Evolutionary conservation across 306 rosid genomes (phyloP).

Genomic region (Quillaja saponaria): DNA sequence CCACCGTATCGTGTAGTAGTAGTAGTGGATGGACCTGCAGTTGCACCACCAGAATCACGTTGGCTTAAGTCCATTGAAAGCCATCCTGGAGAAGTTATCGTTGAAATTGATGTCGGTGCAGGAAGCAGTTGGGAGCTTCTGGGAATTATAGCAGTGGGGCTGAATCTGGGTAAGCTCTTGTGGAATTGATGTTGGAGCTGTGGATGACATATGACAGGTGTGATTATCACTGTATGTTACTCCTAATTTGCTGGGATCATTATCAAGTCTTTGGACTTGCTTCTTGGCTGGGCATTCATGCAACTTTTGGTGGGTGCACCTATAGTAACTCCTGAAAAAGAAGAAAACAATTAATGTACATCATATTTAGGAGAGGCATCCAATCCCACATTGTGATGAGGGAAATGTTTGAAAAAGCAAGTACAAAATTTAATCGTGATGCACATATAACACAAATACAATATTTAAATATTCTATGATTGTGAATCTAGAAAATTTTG

Average conservation of each 20-base stretch:
- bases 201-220: slow-evolving; percentile 69
- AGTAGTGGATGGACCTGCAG: slow-evolving; percentile 35
- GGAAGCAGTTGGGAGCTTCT: slow-evolving; percentile 12
- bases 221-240: slow-evolving; percentile 57
- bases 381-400: no score
- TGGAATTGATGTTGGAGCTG: slow-evolving; percentile 63
- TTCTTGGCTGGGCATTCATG: slow-evolving; percentile 71
- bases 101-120: not conserved
- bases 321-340: slow-evolving; percentile 50
- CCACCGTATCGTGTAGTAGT: slow-evolving; percentile 20
- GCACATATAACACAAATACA: no score
- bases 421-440: no score
- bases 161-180: no score
- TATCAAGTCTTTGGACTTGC: slow-evolving; percentile 62
- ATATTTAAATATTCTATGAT: no score
- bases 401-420: no score
- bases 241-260: slow-evolving; percentile 46
- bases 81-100: slow-evolving; percentile 3
- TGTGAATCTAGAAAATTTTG: no score
- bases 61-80: slow-evolving; percentile 35
- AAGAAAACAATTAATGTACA: no score
- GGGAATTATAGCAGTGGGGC: not conserved
- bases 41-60: not conserved
- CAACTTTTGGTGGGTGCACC: slow-evolving; percentile 75
- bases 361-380: no score